These are phyloP conservation scores for Clavaria fumosa DNA, from an alignment of 768 basidiomycete species.

Conservation along the genomic window DNA sequence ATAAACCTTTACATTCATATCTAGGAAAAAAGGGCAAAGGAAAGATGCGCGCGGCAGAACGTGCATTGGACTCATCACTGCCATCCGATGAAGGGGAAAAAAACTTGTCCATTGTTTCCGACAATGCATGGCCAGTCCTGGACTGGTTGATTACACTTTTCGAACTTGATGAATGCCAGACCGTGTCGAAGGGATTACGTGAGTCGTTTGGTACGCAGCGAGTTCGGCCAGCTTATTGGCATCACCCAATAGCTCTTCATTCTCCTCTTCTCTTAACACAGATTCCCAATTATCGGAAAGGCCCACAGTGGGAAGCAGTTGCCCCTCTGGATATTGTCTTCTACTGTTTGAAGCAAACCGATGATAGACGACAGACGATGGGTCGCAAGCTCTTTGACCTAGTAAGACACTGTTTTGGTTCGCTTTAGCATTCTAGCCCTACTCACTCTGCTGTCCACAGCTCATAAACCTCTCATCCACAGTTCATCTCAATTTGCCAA, in stretches of 20 bases:
- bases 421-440: neutral
- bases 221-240: neutral
- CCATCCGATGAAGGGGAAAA: conserved; percentile 16
- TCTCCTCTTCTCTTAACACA: conserved; percentile 43
- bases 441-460: conserved; percentile 13
- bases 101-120: conserved; percentile 11
- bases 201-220: conserved; percentile 8
- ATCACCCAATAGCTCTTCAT: conserved; percentile 16
- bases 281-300: conserved; percentile 38
- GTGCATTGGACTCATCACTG: too few species aligned
- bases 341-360: conserved; percentile 20
- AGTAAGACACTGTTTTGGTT: conserved; percentile 15
- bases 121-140: conserved; percentile 57
- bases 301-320: conserved; percentile 40
- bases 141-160: conserved; percentile 54
- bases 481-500: conserved; percentile 21
- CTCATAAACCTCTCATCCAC: conserved; percentile 25
- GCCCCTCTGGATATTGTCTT: conserved; percentile 34
- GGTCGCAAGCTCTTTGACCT: conserved; percentile 21
- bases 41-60: too few species aligned
- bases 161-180: conserved; percentile 43
- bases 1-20: conserved; percentile 11
- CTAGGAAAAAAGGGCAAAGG: too few species aligned
- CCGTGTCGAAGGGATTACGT: conserved; percentile 24
- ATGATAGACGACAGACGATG: conserved; percentile 17